Evolutionary conservation across 129 eudicot species (phyloP).

Genomic region (Deinandra increscens): DNA sequence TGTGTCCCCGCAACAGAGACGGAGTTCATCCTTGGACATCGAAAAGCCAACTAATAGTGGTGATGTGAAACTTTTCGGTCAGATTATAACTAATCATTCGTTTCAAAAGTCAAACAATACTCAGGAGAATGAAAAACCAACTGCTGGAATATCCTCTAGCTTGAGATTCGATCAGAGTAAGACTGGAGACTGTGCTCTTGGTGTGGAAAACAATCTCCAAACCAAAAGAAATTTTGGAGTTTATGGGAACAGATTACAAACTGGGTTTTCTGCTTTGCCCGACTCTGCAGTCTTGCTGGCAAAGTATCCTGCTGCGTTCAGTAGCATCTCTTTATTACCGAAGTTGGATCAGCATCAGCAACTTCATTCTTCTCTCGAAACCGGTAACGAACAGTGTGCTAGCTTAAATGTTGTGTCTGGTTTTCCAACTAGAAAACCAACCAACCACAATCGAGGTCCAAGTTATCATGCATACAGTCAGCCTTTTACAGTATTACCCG

Average conservation of each 20-base stretch:
- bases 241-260: conserved; percentile 56
- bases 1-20: conserved; percentile 37
- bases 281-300: conserved; percentile 72
- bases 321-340: conserved; percentile 30
- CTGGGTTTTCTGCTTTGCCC: conserved; percentile 50
- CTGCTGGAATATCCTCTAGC: conserved; percentile 32
- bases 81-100: conserved; percentile 53
- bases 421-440: conserved; percentile 44
- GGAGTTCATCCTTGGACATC: conserved; percentile 35
- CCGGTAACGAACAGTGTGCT: conserved; percentile 28
- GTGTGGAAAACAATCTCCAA: conserved; percentile 45
- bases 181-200: conserved; percentile 15
- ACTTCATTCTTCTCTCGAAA: conserved; percentile 18
- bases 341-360: conserved; percentile 44
- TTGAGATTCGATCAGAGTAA: conserved; percentile 32
- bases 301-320: conserved; percentile 75
- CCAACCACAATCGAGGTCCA: conserved; percentile 36
- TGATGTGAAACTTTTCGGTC: conserved; percentile 85
- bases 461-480: conserved; percentile 40
- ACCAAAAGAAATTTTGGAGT: conserved; percentile 42
- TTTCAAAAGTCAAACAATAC: conserved; percentile 32
- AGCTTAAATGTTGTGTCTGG: conserved; percentile 34
- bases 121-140: conserved; percentile 23
- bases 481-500: conserved; percentile 55
- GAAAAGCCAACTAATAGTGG: conserved; percentile 52